Conservation (phyloP, 169 alveolate genomes). For the Miamiensis avidus region DNA sequence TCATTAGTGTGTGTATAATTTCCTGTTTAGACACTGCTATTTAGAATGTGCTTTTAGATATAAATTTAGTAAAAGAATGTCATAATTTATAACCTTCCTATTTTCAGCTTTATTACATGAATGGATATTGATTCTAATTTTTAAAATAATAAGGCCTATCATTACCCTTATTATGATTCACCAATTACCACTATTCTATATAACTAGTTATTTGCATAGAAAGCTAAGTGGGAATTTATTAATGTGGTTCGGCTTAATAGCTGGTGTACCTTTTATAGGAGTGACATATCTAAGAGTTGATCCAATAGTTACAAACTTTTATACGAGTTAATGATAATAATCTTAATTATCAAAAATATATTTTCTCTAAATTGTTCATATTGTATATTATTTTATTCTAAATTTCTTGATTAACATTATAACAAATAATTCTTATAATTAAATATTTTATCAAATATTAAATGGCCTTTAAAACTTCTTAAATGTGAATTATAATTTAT, state of each 20-base stretch:
- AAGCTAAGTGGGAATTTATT: background rate
- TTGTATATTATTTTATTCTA: too few relatives aligned
- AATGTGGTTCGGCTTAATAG: background rate
- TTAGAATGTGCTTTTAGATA: slow-evolving; percentile 49
- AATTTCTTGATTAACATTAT: too few relatives aligned
- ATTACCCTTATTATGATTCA: background rate
- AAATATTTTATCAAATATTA: too few relatives aligned
- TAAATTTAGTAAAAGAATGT: slow-evolving; percentile 45
- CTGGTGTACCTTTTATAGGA: background rate
- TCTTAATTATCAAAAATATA: too few relatives aligned
- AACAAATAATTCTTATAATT: too few relatives aligned
- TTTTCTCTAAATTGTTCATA: too few relatives aligned
- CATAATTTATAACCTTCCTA: slow-evolving; percentile 60
- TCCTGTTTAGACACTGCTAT: slow-evolving; percentile 75
- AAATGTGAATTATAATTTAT: too few relatives aligned
- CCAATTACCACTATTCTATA: background rate
- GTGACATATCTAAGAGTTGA: background rate
- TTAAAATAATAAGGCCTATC: background rate
- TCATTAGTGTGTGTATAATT: slow-evolving; percentile 58
- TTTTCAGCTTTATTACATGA: slow-evolving; percentile 81
- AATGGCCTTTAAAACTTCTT: too few relatives aligned
- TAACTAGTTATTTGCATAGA: background rate
- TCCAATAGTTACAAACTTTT: background rate
- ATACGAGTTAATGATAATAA: background rate
- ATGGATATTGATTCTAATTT: slow-evolving; percentile 20